phyloP scores from a whole-genome alignment of 2,329 filamentous ascomycete species.

The Arachnopeziza araneosa region DNA sequence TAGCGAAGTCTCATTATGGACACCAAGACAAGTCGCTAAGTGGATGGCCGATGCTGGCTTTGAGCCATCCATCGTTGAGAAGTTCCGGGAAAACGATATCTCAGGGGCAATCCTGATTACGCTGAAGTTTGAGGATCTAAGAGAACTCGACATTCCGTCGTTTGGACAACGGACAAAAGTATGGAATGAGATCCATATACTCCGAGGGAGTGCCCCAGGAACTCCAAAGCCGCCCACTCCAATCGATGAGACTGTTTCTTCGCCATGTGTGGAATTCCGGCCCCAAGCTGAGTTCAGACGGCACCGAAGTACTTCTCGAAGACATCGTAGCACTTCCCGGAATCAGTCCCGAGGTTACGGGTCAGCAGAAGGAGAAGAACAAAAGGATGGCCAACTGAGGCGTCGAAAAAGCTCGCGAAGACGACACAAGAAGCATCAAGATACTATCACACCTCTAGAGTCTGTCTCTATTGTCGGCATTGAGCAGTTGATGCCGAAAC shows the following conservation, averaged over 20 bases:
- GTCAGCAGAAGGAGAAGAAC: conserved; percentile 23
- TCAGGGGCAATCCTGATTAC: conserved; percentile 81
- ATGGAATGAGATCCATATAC: conserved; percentile 71
- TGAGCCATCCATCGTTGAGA: conserved; percentile 70
- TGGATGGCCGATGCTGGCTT: conserved; percentile 84
- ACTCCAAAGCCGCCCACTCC: conserved; percentile 52
- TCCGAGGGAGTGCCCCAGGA: conserved; percentile 51
- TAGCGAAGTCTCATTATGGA: conserved; percentile 59
- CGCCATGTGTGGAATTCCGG: conserved; percentile 22
- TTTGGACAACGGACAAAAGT: conserved; percentile 76
- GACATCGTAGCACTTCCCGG: not conserved
- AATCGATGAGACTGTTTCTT: conserved; percentile 50
- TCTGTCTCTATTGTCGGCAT: conserved; percentile 90
- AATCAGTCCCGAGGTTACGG: conserved; percentile 11
- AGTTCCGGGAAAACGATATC: conserved; percentile 89
- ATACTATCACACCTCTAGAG: conserved; percentile 71
- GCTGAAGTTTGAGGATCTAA: conserved; percentile 84
- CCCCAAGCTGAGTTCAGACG: not conserved
- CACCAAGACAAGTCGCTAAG: conserved; percentile 70
- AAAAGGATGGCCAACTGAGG: conserved; percentile 8
- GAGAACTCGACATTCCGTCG: conserved; percentile 73
- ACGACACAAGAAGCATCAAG: conserved; percentile 36
- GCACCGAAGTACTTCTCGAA: not conserved
- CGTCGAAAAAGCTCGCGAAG: conserved; percentile 23
- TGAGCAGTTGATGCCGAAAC: conserved; percentile 80